Percentiles rank a stretch among this genome's conserved stretches.
Conservation (phyloP, 352 stramenopile genomes). For the Pythium brassicae region DNA sequence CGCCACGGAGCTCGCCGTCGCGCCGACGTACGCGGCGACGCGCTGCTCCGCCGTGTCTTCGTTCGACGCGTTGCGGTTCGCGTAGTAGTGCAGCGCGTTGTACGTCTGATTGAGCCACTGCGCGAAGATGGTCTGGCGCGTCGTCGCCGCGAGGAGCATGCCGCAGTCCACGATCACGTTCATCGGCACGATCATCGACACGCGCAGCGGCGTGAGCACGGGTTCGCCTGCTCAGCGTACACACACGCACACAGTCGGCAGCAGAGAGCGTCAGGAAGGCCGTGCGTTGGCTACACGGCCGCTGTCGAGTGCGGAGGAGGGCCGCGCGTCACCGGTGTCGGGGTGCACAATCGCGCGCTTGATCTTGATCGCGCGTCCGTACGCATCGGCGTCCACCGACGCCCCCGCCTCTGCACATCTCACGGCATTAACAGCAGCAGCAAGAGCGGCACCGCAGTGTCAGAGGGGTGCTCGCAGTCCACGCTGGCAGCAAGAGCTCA, state of each 20-base stretch:
- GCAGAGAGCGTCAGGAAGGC: background rate
- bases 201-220: constrained; percentile 65
- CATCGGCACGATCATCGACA: constrained; percentile 87
- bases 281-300: background rate
- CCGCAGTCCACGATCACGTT: constrained; percentile 78
- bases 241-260: background rate
- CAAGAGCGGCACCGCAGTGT: background rate
- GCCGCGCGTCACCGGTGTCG: constrained; percentile 39
- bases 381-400: constrained; percentile 27
- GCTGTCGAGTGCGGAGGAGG: no score
- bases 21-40: constrained; percentile 58
- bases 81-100: constrained; percentile 89
- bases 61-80: constrained; percentile 84
- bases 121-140: constrained; percentile 59
- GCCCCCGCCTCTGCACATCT: constrained; percentile 27
- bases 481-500: no score
- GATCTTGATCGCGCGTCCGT: constrained; percentile 56
- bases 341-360: constrained; percentile 73
- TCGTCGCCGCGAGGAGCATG: constrained; percentile 76
- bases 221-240: constrained; percentile 20
- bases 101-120: constrained; percentile 90
- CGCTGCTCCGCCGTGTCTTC: constrained; percentile 74
- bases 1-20: constrained; percentile 69
- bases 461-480: no score
- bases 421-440: background rate